A percentile compares a stretch with the other conserved stretches of the same genome.
Conservation (phyloP, 2,329 filamentous ascomycete genomes). For the Blastomyces silverae region DNA sequence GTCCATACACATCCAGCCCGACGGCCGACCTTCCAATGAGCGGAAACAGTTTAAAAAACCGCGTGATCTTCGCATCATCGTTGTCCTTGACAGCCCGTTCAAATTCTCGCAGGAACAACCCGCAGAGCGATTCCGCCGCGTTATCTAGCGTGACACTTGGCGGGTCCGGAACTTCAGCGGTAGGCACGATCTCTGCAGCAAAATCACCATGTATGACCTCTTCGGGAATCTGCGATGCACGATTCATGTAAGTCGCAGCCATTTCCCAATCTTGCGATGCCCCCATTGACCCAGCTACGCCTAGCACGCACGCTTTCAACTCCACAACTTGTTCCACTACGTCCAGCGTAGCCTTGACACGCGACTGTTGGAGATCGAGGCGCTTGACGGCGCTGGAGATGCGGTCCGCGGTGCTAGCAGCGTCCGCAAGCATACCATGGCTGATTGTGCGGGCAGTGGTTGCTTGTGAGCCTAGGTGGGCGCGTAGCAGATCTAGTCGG, state of each 20-base stretch:
- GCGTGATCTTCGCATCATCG: slow-evolving; percentile 83
- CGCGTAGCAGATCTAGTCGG: slow-evolving; percentile 80
- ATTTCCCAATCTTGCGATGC: slow-evolving; percentile 98
- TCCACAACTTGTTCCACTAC: slow-evolving; percentile 96
- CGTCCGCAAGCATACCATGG: slow-evolving; percentile 82
- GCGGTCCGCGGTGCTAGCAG: slow-evolving; percentile 74
- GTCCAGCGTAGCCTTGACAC: slow-evolving; percentile 80
- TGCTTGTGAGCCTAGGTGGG: slow-evolving; percentile 78
- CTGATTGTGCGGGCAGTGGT: slow-evolving; percentile 75
- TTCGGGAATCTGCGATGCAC: slow-evolving; percentile 72
- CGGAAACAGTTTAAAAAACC: slow-evolving; percentile 97
- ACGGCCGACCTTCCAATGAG: slow-evolving; percentile 83
- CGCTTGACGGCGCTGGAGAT: slow-evolving; percentile 81
- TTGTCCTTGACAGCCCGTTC: slow-evolving; percentile 80
- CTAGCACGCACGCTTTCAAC: slow-evolving; percentile 91
- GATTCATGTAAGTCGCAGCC: slow-evolving; percentile 78
- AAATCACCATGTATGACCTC: slow-evolving; percentile 78
- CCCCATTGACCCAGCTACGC: slow-evolving; percentile 92
- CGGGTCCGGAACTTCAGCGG: slow-evolving; percentile 87
- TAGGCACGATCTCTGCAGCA: slow-evolving; percentile 86
- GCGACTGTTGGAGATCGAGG: slow-evolving; percentile 82
- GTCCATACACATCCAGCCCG: slow-evolving; percentile 87
- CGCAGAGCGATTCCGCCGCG: slow-evolving; percentile 82
- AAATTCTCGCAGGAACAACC: slow-evolving; percentile 87
- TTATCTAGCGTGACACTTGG: slow-evolving; percentile 80